Evolutionary conservation across 2,329 filamentous ascomycete genomes (phyloP).

Genomic region (Colletotrichum musae): DNA sequence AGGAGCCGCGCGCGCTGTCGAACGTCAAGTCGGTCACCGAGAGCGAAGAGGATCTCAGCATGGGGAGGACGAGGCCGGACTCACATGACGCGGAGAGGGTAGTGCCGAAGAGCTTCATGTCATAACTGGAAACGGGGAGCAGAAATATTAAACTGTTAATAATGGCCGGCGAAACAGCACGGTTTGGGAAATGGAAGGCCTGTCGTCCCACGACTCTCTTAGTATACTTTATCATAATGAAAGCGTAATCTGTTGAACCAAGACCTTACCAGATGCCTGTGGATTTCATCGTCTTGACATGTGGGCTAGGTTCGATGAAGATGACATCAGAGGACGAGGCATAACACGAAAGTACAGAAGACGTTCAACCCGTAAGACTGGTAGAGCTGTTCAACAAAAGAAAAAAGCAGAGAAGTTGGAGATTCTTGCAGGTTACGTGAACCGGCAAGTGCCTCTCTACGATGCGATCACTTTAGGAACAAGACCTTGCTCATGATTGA

Average conservation of each 20-base stretch:
- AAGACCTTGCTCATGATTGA: too few relatives aligned
- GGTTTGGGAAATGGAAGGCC: neutral
- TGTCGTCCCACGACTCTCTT: neutral
- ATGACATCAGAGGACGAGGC: too few relatives aligned
- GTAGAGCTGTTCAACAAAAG: too few relatives aligned
- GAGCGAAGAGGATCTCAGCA: constrained; percentile 32
- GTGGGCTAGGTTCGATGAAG: too few relatives aligned
- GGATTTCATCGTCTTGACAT: neutral
- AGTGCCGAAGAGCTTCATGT: constrained; percentile 16
- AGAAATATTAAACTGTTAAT: neutral
- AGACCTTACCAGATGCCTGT: neutral
- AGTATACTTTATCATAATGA: neutral
- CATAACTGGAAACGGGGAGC: neutral
- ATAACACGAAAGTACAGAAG: too few relatives aligned
- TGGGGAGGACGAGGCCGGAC: constrained; percentile 2
- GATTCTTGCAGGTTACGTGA: too few relatives aligned
- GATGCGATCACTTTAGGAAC: too few relatives aligned
- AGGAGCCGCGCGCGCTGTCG: neutral
- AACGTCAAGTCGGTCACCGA: constrained; percentile 19
- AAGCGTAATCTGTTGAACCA: too few relatives aligned
- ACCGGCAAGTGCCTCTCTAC: too few relatives aligned
- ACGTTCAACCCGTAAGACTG: too few relatives aligned
- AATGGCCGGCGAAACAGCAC: neutral
- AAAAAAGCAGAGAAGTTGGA: too few relatives aligned
- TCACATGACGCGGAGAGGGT: constrained; percentile 11